Conservation (phyloP, 352 stramenopile genomes). For the Phytopythium aichiense region DNA sequence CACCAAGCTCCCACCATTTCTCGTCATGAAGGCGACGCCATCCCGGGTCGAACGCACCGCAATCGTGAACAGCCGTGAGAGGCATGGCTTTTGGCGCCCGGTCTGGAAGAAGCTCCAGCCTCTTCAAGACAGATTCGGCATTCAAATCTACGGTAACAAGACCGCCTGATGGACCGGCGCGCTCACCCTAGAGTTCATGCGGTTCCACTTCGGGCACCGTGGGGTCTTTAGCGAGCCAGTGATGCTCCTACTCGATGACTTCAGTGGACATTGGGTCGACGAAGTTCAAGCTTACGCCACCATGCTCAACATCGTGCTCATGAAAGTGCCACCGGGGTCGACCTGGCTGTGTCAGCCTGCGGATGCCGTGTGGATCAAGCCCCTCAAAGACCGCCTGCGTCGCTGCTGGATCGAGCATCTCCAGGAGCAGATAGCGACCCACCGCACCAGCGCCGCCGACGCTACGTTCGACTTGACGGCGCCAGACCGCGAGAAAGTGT, state of each 20-base stretch:
- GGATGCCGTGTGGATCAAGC: too few species aligned
- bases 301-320: not conserved
- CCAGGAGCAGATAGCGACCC: not conserved
- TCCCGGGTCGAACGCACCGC: slow-evolving; percentile 7
- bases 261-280: slow-evolving; percentile 10
- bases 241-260: slow-evolving; percentile 23
- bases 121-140: not conserved
- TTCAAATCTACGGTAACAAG: slow-evolving; percentile 19
- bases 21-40: slow-evolving; percentile 18
- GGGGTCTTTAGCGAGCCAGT: slow-evolving; percentile 11
- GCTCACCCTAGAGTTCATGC: slow-evolving; percentile 19
- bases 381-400: not conserved
- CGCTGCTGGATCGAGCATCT: not conserved
- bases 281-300: slow-evolving; percentile 6
- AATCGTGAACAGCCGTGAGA: slow-evolving; percentile 11
- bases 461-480: not conserved
- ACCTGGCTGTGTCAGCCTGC: too few species aligned
- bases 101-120: not conserved
- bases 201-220: slow-evolving; percentile 24
- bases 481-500: not conserved
- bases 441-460: not conserved
- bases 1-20: slow-evolving; percentile 23
- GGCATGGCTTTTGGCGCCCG: slow-evolving; percentile 13
- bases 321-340: not conserved
- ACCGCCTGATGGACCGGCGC: slow-evolving; percentile 20